phyloP scores from a whole-genome alignment of 2,329 filamentous ascomycete genomes.

The Sphaerulina vaccinii region DNA sequence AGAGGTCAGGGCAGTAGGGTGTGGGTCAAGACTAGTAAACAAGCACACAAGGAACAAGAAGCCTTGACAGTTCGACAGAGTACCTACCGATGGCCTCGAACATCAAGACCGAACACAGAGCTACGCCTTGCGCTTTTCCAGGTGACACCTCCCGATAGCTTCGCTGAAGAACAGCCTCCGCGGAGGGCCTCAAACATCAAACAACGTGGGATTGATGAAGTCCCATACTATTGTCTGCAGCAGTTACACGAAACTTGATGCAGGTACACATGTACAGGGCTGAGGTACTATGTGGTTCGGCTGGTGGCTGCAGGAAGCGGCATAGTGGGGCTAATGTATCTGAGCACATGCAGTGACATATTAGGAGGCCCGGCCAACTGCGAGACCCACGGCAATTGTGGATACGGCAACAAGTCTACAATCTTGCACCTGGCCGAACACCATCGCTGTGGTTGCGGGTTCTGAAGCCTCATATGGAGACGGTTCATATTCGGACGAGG shows the following conservation, averaged over 20 bases:
- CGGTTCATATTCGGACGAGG: not conserved
- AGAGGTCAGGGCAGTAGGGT: not conserved
- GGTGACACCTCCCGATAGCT: not conserved
- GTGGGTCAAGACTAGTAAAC: not conserved
- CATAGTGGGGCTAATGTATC: not conserved
- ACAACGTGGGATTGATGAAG: not conserved
- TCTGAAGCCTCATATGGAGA: not conserved
- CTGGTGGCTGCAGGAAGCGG: not conserved
- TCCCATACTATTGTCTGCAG: no score
- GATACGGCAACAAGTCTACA: not conserved
- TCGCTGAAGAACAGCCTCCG: no score
- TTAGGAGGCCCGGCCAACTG: not conserved
- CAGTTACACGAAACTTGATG: no score
- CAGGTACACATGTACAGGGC: no score
- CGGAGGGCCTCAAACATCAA: not conserved
- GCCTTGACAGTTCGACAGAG: not conserved
- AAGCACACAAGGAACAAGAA: no score
- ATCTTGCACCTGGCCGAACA: not conserved
- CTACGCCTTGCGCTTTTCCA: not conserved
- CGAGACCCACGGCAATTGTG: not conserved
- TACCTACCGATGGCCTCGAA: not conserved
- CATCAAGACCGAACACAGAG: not conserved
- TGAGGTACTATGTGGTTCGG: no score
- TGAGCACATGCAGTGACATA: not conserved
- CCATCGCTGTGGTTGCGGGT: not conserved